These are phyloP conservation scores for Symbiodinium natans DNA, from an alignment of 73 alveolate species.

Conservation along the genomic window DNA sequence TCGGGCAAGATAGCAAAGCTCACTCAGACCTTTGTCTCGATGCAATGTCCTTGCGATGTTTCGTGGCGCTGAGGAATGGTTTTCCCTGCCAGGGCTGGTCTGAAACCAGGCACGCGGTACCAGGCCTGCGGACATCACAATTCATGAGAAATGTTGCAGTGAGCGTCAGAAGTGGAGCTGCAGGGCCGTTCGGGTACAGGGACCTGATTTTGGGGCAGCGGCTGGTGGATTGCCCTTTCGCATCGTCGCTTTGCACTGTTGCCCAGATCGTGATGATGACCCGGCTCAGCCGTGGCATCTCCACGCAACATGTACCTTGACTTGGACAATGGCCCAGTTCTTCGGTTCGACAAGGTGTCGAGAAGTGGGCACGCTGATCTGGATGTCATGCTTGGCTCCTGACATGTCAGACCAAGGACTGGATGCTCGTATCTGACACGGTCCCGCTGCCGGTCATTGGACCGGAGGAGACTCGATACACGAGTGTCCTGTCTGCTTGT, in stretches of 20 bases:
- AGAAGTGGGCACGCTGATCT: background rate
- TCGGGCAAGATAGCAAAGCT: too few relatives aligned
- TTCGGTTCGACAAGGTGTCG: background rate
- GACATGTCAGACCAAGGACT: background rate
- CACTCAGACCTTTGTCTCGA: too few relatives aligned
- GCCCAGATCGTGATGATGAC: slow-evolving; percentile 51
- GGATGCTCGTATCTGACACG: background rate
- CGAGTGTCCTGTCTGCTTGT: background rate
- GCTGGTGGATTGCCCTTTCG: too few relatives aligned
- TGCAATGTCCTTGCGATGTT: too few relatives aligned
- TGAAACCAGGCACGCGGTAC: slow-evolving; percentile 14
- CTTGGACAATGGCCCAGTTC: background rate
- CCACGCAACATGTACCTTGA: background rate
- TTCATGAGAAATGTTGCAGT: too few relatives aligned
- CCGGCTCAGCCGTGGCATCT: background rate
- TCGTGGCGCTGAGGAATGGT: too few relatives aligned
- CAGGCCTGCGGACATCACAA: background rate
- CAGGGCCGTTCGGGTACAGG: too few relatives aligned
- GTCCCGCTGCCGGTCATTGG: background rate
- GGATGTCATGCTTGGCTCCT: background rate
- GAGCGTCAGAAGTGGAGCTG: too few relatives aligned
- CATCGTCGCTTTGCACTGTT: background rate
- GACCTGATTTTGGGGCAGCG: too few relatives aligned
- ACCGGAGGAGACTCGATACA: background rate
- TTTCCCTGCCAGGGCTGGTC: slow-evolving; percentile 13